These are phyloP conservation scores for Plasmopara viticola DNA, from an alignment of 352 stramenopile genomes.

Conservation along the genomic window DNA sequence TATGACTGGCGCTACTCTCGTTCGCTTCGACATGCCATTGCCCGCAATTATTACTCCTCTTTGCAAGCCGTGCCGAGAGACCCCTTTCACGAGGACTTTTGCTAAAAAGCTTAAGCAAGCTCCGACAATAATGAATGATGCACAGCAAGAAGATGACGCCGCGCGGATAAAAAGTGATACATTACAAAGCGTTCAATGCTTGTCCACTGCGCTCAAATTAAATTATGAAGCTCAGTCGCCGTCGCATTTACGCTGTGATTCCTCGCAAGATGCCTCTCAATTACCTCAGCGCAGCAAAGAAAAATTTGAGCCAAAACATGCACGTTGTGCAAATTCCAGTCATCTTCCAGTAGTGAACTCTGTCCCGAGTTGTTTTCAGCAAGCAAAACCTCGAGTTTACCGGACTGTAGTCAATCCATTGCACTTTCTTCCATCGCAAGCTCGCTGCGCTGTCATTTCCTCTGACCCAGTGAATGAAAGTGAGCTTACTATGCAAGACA, in stretches of 20 bases:
- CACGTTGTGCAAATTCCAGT: constrained; percentile 1
- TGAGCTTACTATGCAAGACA: constrained; percentile 1
- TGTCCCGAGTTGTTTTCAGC: constrained; percentile 54
- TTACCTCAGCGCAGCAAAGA: constrained; percentile 12
- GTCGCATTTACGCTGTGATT: constrained; percentile 1
- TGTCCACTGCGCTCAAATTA: constrained; percentile 15
- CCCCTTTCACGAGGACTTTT: constrained; percentile 10
- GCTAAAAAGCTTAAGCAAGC: constrained; percentile 8
- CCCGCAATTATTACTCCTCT: constrained; percentile 19
- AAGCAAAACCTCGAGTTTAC: constrained; percentile 50
- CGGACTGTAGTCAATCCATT: constrained; percentile 26
- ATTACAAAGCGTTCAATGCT: constrained; percentile 14
- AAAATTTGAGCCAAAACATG: background rate
- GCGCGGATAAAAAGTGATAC: background rate
- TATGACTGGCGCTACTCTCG: constrained; percentile 12
- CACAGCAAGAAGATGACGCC: constrained; percentile 1
- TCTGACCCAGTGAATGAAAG: constrained; percentile 3
- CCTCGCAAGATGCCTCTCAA: background rate
- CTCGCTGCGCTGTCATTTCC: constrained; percentile 40
- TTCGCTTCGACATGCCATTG: constrained; percentile 37
- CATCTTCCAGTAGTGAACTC: constrained; percentile 38
- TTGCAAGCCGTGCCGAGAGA: constrained; percentile 2
- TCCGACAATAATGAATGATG: background rate
- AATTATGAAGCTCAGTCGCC: constrained; percentile 14
- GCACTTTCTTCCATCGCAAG: constrained; percentile 24